Evolutionary conservation across 2,329 filamentous ascomycete genomes (phyloP).

Genomic region (Didymella glomerata): DNA sequence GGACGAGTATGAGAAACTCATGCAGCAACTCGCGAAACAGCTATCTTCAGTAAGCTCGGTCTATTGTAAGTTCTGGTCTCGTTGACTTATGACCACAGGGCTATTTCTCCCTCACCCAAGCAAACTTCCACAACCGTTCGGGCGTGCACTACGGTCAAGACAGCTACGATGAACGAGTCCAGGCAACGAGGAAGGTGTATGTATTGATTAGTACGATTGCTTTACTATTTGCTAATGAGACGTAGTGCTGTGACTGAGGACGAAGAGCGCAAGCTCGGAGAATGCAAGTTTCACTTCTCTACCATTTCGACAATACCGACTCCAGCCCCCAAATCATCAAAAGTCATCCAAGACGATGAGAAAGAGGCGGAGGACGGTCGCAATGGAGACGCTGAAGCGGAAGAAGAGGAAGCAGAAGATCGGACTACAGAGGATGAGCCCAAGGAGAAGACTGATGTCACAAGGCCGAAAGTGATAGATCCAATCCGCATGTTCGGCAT

Average conservation of each 20-base stretch:
- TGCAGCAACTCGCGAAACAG: slow-evolving; percentile 61
- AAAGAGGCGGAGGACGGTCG: not conserved
- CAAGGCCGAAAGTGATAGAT: slow-evolving; percentile 49
- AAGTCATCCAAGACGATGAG: not conserved
- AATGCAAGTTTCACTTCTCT: not conserved
- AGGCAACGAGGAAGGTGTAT: slow-evolving; percentile 63
- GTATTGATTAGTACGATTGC: not conserved
- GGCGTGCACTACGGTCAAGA: slow-evolving; percentile 73
- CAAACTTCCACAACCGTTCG: slow-evolving; percentile 74
- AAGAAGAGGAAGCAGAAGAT: not conserved
- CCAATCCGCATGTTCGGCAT: slow-evolving; percentile 68
- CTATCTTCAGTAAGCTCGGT: slow-evolving; percentile 61
- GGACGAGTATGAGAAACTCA: slow-evolving; percentile 71
- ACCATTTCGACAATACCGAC: not conserved
- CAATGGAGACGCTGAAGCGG: not conserved
- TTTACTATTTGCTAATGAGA: not conserved
- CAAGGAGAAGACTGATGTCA: slow-evolving; percentile 2
- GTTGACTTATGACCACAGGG: slow-evolving; percentile 41
- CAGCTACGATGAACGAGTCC: slow-evolving; percentile 78
- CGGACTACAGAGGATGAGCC: not conserved
- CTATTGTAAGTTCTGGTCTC: not conserved
- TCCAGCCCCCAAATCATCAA: not conserved
- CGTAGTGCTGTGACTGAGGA: not conserved
- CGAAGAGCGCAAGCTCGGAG: slow-evolving; percentile 19
- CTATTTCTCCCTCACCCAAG: slow-evolving; percentile 69